Evolutionary conservation across 2,329 filamentous ascomycete genomes (phyloP).

Genomic region (Anthostomella pinea): DNA sequence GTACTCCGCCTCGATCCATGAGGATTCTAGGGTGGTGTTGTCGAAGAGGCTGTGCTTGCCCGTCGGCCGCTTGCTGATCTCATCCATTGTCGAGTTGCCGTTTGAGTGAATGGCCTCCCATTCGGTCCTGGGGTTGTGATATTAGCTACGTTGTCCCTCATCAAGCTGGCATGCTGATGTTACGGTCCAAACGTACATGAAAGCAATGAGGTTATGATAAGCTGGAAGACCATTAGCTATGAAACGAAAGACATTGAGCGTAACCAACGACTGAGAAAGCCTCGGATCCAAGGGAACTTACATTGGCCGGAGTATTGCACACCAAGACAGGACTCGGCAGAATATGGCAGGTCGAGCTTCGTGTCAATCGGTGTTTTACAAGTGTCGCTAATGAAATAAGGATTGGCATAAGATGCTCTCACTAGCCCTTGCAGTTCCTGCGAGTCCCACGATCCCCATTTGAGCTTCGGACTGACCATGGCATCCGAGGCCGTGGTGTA

Average conservation of each 20-base stretch:
- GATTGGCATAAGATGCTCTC: conserved; percentile 61
- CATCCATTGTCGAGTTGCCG: conserved; percentile 38
- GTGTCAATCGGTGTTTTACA: conserved; percentile 61
- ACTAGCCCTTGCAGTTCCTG: conserved; percentile 55
- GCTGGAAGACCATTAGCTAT: conserved; percentile 30
- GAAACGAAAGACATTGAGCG: not conserved
- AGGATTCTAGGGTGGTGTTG: conserved; percentile 67
- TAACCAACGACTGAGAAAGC: not conserved
- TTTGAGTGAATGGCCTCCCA: conserved; percentile 51
- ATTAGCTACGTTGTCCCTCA: conserved; percentile 25
- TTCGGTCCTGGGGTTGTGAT: conserved; percentile 31
- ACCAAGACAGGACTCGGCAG: conserved; percentile 59
- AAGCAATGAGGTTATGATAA: conserved; percentile 68
- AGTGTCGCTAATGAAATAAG: conserved; percentile 47
- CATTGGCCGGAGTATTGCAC: conserved; percentile 67
- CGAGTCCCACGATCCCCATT: conserved; percentile 50
- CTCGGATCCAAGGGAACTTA: conserved; percentile 19
- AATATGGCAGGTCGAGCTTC: conserved; percentile 36
- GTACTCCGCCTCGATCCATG: conserved; percentile 62
- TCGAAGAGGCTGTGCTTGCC: conserved; percentile 65
- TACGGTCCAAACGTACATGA: conserved; percentile 36
- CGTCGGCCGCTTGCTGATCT: conserved; percentile 50
- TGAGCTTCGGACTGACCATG: conserved; percentile 70
- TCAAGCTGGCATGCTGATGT: not conserved
- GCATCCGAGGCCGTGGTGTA: conserved; percentile 77